Conservation (phyloP, 805 yeast species). For the Zygotorulaspora florentina region DNA sequence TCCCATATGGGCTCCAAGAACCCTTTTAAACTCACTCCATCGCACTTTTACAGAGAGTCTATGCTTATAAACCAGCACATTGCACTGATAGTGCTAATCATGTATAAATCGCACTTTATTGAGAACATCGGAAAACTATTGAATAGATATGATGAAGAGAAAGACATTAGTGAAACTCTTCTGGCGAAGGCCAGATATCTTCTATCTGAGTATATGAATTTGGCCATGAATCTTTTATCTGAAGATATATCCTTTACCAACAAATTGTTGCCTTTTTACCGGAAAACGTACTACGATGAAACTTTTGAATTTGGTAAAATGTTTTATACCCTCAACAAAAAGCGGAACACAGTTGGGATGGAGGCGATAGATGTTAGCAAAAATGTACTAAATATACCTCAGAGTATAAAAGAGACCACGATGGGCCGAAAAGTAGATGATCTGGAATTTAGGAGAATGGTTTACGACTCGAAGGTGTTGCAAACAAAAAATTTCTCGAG, state of each 20-base stretch:
- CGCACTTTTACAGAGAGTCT: conserved; percentile 41
- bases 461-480: conserved; percentile 65
- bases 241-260: conserved; percentile 17
- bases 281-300: conserved; percentile 16
- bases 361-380: conserved; percentile 24
- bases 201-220: conserved; percentile 54
- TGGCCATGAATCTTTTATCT: conserved; percentile 56
- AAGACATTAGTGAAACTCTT: conserved; percentile 42
- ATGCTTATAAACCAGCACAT: conserved; percentile 57
- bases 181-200: conserved; percentile 59
- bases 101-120: conserved; percentile 54
- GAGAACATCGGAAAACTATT: conserved; percentile 39
- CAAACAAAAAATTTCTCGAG: conserved; percentile 71
- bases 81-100: conserved; percentile 52
- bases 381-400: conserved; percentile 23
- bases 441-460: conserved; percentile 56
- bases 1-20: conserved; percentile 39
- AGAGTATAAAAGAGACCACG: conserved; percentile 22
- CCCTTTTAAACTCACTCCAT: conserved; percentile 19
- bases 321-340: conserved; percentile 38
- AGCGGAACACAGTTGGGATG: conserved; percentile 37
- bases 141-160: conserved; percentile 10
- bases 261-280: conserved; percentile 6
- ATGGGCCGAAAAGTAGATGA: conserved; percentile 50
- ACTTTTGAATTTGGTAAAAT: conserved; percentile 46